Base-by-base conservation (phyloP, 306 rosid species). In the Biancaea sappan region DNA sequence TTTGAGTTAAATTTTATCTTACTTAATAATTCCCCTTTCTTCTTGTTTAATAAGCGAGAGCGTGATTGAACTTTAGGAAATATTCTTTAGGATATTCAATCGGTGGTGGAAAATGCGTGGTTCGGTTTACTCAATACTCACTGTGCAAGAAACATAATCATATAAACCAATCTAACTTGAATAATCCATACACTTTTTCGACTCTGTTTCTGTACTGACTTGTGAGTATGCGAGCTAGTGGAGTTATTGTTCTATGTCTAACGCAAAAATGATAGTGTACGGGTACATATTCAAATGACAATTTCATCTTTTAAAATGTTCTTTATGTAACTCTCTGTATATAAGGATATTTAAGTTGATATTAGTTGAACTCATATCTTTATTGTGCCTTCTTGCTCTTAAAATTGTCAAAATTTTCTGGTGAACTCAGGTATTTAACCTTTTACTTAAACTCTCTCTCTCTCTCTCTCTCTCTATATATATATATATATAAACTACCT, bases 261-360 rank as follows among this genome's bases (percentile, higher is more conserved):
- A 32, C 35, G 35, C n/a, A 32, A 32, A 5, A 32, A 32, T 32
- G 35, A 32, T 32, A 2, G 5, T 32, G 35, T 32, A 32, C 5
- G 35, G 35, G 35, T 32, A 2, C 35, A 32, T 32, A 32, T 32
- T 2, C 35, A 32, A 32, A 5, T 32, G 35, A 32, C 5, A 32
- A 32, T 32, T 2, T 32, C 35, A 32, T 2, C 35, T 4, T 2
- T 28, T 65, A 25, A 6, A 28, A 18, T 71, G 43, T 29, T 57
- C 2, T 69, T 13, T 34, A 24, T 71, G 46, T 56, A 6, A 52
- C 16, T 21, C 63, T 19, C n/a, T 13, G 16, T 16, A 15, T 22
- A 31, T 29, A n/a, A n/a, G n/a, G n/a, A n/a, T n/a, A n/a, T n/a
- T 73, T 34, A 59, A 46, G 26, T 62, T 61, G 57, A 63, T 48